Percentiles rank a stretch among this genome's conserved stretches.
phyloP scores from a whole-genome alignment of 1,284 basidiomycete species.

The Porodaedalea pini region DNA sequence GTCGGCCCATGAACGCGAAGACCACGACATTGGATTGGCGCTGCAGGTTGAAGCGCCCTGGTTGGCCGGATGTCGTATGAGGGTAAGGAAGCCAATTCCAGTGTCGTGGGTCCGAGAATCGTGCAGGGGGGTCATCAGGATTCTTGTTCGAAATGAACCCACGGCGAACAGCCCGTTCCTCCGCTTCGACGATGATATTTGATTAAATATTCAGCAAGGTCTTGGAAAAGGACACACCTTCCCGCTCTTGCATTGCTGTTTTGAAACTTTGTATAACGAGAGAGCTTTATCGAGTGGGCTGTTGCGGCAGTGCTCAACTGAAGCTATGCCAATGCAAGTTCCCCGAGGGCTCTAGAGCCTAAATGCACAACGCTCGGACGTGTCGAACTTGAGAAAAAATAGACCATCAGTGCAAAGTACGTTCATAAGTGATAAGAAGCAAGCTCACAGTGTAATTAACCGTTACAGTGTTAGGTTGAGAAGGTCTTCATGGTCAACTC shows the following conservation, averaged over 20 bases:
- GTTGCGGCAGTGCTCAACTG: too few relatives aligned
- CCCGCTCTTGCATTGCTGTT: constrained; percentile 11
- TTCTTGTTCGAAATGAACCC: constrained; percentile 18
- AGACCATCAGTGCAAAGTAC: too few relatives aligned
- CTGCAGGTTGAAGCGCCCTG: constrained; percentile 13
- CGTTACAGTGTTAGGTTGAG: too few relatives aligned
- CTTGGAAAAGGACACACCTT: constrained; percentile 1
- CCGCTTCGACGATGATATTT: not conserved
- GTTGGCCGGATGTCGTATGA: constrained; percentile 15
- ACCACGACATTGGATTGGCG: constrained; percentile 14
- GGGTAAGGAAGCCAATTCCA: constrained; percentile 16
- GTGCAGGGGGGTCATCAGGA: constrained; percentile 15
- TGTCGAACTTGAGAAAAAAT: too few relatives aligned
- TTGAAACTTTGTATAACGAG: too few relatives aligned
- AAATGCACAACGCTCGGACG: too few relatives aligned
- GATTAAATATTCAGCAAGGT: not conserved
- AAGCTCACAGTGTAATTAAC: too few relatives aligned
- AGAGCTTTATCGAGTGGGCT: too few relatives aligned
- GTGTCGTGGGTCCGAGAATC: constrained; percentile 14
- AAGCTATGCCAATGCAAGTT: too few relatives aligned
- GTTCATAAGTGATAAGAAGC: too few relatives aligned
- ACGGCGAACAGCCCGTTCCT: constrained; percentile 17
- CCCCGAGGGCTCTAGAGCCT: too few relatives aligned
- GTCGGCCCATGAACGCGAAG: constrained; percentile 19
- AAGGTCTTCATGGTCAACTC: too few relatives aligned